Base-by-base conservation (phyloP, 352 stramenopile species). In the Pythium chondricola region DNA sequence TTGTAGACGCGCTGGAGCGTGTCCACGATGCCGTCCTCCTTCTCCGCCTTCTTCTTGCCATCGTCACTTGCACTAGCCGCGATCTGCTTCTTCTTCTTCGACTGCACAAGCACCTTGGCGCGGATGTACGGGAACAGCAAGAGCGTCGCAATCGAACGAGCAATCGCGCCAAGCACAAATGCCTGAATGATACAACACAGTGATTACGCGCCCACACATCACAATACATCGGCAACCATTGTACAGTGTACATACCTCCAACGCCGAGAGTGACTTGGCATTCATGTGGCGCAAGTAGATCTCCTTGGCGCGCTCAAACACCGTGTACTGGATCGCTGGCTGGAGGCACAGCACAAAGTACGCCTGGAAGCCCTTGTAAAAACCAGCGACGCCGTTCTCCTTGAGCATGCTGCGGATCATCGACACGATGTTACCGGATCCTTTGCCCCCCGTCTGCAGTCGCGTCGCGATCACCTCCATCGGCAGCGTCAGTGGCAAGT, bases 301-400 rank as follows among this genome's bases (percentile, higher is more conserved):
- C 37, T 69, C 61, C 53, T 90, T 82, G 49, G 93, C 48, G 44
- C 96, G 82, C 62, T 98, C 94, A 59, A 98, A 98, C 20, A 97
- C 82, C 13, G 95, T 97, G 65, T 98, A 98, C 58, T 98, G 94
- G 57, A 98, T 97, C 13, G 95, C 94, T 10, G 95, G 95, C 73
- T 98, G 97, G 42, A 98, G 67, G 63, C 94, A 98, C 17, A 98
- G 76, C 33, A 98, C 85, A 50, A 93, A 93, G 63, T 96, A 97
- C 6, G 93, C 84, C n/a, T 79, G 67, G 31, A 96, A 77, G 16
- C 83, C 84, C 48, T 92, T 92, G 73, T 95, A 95, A 44, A 95
- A 88, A 20, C 78, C 83, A 0, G 48, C 58, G 11, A 75, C 33
- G 18, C 79, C 76, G 58, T 67, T 86, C 33, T 93, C 74, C 32